Base-by-base conservation (phyloP, 2,329 filamentous ascomycete genomes). In the Neopestalotiopsis rosae region DNA sequence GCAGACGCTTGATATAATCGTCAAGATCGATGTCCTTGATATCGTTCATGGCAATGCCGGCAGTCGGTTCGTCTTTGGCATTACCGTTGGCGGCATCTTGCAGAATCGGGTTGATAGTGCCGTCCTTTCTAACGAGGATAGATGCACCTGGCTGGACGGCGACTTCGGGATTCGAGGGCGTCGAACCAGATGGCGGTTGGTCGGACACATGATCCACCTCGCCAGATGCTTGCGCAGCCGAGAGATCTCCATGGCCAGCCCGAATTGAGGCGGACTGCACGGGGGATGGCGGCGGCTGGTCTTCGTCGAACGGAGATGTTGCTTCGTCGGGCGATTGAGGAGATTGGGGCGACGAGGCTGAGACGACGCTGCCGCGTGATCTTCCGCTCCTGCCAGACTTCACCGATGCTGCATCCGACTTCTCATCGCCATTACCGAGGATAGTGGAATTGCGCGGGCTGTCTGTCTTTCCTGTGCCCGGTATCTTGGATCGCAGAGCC, bases 141-240 rank as follows among this genome's bases (percentile, higher is more conserved):
- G 95, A 96, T 78, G 96, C 92, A 65, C 94, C 94, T 0, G 94
- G 93, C 72, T 92, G 89, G 74, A 91, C 90, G 20, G 75, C 73
- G 68, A 87, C 79, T 76, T 89, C 81, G 74, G 86, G 79, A 80
- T 86, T 84, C 78, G 89, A 79, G 79, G 89, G 83, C 72, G 88
- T 87, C 75, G 75, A 86, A 42, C 91, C 92, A 12, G 90, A 90
- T 1, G 94, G 94, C 34, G 95, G 95, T 69, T 92, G 91, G 77
- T 98, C 96, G 14, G 95, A 98, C 24, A 99, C 94, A 74, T 95
- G 91, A 76, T 97, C 96, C 57, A 99, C 94, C 80, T 99, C 96
- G 68, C 95, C 95, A 64, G 90, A 92, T 66, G 92, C 90, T 80
- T 97, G 93, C 58, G 94, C 95, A 61, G 92, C 92, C 76, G 88